These are phyloP conservation scores for Cladosporium sp. DNA, from an alignment of 2,329 filamentous ascomycete species.

Conservation along the genomic window DNA sequence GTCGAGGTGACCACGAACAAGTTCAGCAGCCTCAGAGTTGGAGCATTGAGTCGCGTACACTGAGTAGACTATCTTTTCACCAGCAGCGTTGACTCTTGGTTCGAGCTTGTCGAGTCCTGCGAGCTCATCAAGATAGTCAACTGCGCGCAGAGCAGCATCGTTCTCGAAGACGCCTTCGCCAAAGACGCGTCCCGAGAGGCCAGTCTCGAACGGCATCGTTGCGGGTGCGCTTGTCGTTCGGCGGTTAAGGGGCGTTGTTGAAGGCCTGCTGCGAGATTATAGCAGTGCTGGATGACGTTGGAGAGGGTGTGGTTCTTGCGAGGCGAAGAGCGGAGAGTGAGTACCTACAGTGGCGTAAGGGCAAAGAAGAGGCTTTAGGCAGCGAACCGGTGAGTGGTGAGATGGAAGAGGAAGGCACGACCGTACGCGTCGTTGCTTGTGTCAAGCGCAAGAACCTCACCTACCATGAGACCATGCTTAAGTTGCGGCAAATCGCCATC, in stretches of 20 bases:
- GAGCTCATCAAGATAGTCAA: not conserved
- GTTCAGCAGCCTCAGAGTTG: not conserved
- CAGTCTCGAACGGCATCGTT: not conserved
- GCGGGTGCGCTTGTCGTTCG: not conserved
- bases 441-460: too few species aligned
- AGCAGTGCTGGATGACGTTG: not conserved
- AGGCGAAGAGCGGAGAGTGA: too few species aligned
- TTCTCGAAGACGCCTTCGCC: conserved; percentile 5
- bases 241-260: too few species aligned
- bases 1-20: conserved; percentile 14
- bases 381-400: not conserved
- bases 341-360: not conserved
- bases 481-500: too few species aligned
- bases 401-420: not conserved
- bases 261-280: too few species aligned
- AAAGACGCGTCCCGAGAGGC: not conserved
- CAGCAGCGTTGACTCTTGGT: not conserved
- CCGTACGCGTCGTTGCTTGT: not conserved
- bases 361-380: not conserved
- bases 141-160: not conserved
- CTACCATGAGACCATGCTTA: too few species aligned
- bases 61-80: conserved; percentile 17
- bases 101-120: not conserved
- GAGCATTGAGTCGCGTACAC: conserved; percentile 11
- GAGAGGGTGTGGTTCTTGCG: too few species aligned